phyloP scores from a whole-genome alignment of 208 protist genomes.

The Acanthamoeba triangularis region DNA sequence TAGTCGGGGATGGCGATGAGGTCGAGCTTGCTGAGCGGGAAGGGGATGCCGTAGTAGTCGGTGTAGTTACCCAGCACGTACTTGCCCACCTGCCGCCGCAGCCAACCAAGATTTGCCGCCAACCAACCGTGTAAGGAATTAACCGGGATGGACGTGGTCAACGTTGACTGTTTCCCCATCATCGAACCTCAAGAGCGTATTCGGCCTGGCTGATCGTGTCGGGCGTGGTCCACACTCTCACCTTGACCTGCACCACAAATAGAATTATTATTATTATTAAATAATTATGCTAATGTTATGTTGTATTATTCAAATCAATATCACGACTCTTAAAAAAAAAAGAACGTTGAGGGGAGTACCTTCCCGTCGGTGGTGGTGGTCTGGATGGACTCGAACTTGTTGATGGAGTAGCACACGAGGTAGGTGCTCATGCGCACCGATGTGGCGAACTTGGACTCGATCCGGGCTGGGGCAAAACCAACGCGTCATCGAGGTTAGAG shows the following conservation, averaged over 20 bases:
- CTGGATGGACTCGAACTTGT: slow-evolving; percentile 94
- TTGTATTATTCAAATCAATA: too few relatives aligned
- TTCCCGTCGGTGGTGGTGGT: slow-evolving; percentile 74
- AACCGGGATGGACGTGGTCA: slow-evolving; percentile 77
- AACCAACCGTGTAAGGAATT: background rate
- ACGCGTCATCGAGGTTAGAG: background rate
- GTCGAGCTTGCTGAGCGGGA: slow-evolving; percentile 96
- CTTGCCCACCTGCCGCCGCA: background rate
- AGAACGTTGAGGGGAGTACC: background rate
- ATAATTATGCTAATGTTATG: too few relatives aligned
- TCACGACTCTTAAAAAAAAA: too few relatives aligned
- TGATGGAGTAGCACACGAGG: slow-evolving; percentile 96
- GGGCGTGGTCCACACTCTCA: background rate
- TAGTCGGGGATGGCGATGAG: slow-evolving; percentile 95
- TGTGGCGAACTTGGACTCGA: slow-evolving; percentile 90
- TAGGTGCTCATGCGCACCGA: slow-evolving; percentile 97
- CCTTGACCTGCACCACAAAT: background rate
- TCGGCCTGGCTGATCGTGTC: background rate
- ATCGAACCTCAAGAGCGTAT: slow-evolving; percentile 31
- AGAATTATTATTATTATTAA: too few relatives aligned
- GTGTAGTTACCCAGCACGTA: slow-evolving; percentile 50
- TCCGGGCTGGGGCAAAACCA: background rate
- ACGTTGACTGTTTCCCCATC: too few relatives aligned
- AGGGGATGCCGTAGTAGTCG: slow-evolving; percentile 80
- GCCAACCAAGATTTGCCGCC: background rate